A percentile compares a stretch with the other conserved stretches of the same genome.
Evolutionary conservation across 2,329 filamentous ascomycete genomes (phyloP).

Genomic region (Ceratocystis destructans): DNA sequence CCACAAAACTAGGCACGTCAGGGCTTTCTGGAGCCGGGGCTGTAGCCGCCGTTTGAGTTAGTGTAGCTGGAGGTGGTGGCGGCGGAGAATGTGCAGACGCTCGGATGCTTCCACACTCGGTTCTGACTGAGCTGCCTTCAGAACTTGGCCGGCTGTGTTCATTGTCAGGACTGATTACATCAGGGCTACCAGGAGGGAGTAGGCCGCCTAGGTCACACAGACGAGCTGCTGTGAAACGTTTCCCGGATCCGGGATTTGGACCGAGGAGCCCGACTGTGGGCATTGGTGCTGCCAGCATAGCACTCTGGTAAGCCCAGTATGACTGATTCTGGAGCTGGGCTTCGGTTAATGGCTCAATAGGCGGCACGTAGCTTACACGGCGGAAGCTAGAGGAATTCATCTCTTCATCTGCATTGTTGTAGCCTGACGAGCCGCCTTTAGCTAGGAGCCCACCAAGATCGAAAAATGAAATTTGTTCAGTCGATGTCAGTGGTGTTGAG

Average conservation of each 20-base stretch:
- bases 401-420: slow-evolving; percentile 2
- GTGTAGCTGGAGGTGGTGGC: neutral
- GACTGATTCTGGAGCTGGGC: slow-evolving; percentile 23
- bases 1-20: slow-evolving; percentile 21
- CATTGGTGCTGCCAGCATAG: slow-evolving; percentile 24
- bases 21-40: neutral
- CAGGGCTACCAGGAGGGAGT: slow-evolving; percentile 29
- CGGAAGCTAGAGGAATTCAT: slow-evolving; percentile 25
- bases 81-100: neutral
- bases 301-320: slow-evolving; percentile 18
- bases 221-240: slow-evolving; percentile 43
- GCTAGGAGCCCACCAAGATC: slow-evolving; percentile 69
- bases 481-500: slow-evolving; percentile 23
- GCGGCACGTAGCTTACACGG: slow-evolving; percentile 24
- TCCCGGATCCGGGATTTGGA: slow-evolving; percentile 33
- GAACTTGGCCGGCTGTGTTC: neutral
- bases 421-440: slow-evolving; percentile 28
- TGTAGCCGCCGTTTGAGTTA: neutral
- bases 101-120: too few relatives aligned
- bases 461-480: slow-evolving; percentile 56
- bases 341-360: slow-evolving; percentile 29
- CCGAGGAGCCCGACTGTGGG: slow-evolving; percentile 28
- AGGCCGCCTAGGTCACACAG: slow-evolving; percentile 46
- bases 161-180: neutral
- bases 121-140: neutral